These are phyloP conservation scores for Raphanus sativus DNA, from an alignment of 345 rosid genomes.

Conservation along the genomic window DNA sequence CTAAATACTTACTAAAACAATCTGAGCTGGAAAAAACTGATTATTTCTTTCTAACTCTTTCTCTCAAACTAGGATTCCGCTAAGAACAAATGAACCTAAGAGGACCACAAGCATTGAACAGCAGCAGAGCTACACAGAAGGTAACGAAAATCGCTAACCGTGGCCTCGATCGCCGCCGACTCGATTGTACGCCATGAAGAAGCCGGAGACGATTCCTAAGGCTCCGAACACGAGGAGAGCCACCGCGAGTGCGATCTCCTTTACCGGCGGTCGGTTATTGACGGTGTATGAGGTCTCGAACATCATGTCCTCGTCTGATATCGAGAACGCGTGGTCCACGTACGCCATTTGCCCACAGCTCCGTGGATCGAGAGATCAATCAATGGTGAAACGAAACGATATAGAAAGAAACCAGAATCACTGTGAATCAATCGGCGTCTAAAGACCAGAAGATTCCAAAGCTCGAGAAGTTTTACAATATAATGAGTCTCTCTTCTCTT, in stretches of 20 bases:
- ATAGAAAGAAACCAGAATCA: background rate
- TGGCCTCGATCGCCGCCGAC: slow-evolving; percentile 92
- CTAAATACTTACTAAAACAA: background rate
- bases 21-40: background rate
- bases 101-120: too few relatives aligned
- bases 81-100: too few relatives aligned
- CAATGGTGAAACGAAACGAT: background rate
- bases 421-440: background rate
- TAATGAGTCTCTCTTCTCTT: background rate
- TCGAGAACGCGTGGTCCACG: slow-evolving; percentile 96
- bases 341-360: slow-evolving; percentile 63
- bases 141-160: slow-evolving; percentile 44
- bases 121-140: background rate
- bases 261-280: slow-evolving; percentile 80
- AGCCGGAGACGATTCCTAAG: slow-evolving; percentile 65
- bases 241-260: slow-evolving; percentile 91
- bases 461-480: background rate
- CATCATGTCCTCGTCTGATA: slow-evolving; percentile 90
- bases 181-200: slow-evolving; percentile 66
- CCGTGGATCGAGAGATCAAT: slow-evolving; percentile 21
- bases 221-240: slow-evolving; percentile 88
- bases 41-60: background rate
- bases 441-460: background rate
- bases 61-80: background rate
- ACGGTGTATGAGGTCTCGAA: slow-evolving; percentile 61